Percentiles rank a stretch among this genome's conserved stretches.
Evolutionary conservation across 768 basidiomycete species (phyloP).

Genomic region (Mycena vitilis): DNA sequence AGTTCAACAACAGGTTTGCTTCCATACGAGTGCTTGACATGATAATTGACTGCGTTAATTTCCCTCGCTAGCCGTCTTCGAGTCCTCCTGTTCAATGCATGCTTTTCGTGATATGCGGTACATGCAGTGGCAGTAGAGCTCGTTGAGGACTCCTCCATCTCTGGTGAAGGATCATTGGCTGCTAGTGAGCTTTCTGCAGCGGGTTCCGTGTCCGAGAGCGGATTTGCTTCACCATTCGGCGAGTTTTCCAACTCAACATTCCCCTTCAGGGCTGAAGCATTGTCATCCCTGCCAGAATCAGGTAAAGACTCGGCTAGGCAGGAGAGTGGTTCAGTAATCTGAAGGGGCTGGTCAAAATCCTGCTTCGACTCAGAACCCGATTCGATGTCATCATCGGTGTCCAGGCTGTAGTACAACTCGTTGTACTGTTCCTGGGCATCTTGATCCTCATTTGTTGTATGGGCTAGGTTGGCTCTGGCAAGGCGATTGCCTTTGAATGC

Average conservation of each 20-base stretch:
- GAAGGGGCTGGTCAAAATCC: slow-evolving; percentile 38
- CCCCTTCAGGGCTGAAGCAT: too few species aligned
- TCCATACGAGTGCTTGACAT: neutral
- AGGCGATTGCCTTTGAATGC: neutral
- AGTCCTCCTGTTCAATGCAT: neutral
- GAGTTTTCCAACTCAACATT: too few species aligned
- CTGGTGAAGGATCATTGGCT: too few species aligned
- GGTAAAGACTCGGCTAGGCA: too few species aligned
- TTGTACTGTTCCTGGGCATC: slow-evolving; percentile 44
- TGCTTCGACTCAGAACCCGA: neutral
- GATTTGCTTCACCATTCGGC: too few species aligned
- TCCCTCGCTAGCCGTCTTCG: neutral
- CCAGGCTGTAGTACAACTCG: slow-evolving; percentile 36
- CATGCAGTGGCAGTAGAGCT: too few species aligned
- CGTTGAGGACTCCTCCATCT: too few species aligned
- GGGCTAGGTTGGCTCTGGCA: slow-evolving; percentile 38
- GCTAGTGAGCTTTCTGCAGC: too few species aligned
- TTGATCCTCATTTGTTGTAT: slow-evolving; percentile 22
- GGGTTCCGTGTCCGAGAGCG: too few species aligned
- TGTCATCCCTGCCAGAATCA: too few species aligned
- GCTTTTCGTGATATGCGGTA: neutral
- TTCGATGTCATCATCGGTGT: slow-evolving; percentile 20
- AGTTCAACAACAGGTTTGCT: neutral
- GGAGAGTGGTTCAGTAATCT: slow-evolving; percentile 4
- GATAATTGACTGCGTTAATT: neutral